Evolutionary conservation across 1,284 basidiomycete species (phyloP), one percentile per base, ranked within the genome.

Genomic region (Apiotrichum gamsii): DNA sequence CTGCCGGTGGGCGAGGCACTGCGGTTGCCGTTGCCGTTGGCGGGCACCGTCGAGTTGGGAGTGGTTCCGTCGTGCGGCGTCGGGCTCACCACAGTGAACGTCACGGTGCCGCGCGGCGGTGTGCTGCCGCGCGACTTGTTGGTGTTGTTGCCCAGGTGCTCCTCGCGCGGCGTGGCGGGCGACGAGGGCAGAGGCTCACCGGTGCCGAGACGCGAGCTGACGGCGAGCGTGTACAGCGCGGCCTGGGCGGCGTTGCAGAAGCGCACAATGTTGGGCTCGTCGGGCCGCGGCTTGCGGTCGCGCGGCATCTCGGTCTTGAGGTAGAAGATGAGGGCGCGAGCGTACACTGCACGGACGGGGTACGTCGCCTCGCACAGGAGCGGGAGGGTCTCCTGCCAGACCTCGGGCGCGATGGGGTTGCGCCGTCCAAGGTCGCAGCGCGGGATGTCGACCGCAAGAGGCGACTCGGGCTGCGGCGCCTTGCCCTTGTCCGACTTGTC

Each of bases 301-400:
- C 65, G 57, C 2, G 82, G 80, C 59, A 90, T 80, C 70, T 93
- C 89, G 41, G 80, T 76, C 40, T 78, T 74, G 52, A 91, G 70
- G 70, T 88, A 94, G 41, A 81, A 79, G 5, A 84, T 69, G 9
- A 93, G 70, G 1, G 82, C 80, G n/a, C 78, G 74, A 1, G 81
- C 78, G 62, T 90, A 93, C 56, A 87, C 83, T 18, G 80, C 78
- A 34, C 90, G 82, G 14, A 91, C 81, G 10, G 78, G 73, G 54
- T 80, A 83, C 47, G 87, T 82, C 18, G 75, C 69, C 60, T 93
- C 87, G 65, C 85, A 90, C 6, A 94, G 72, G 20, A 93, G 75
- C 40, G 83, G 84, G 35, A 94, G 69, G 1, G 88, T 91, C 54
- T 91, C 89, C 64, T 89, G 85, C 86, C 88, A 93, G 31, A 85